These are phyloP conservation scores for Hymenoscyphus fructigenus DNA, from an alignment of 2,329 filamentous ascomycete species.

Conservation along the genomic window DNA sequence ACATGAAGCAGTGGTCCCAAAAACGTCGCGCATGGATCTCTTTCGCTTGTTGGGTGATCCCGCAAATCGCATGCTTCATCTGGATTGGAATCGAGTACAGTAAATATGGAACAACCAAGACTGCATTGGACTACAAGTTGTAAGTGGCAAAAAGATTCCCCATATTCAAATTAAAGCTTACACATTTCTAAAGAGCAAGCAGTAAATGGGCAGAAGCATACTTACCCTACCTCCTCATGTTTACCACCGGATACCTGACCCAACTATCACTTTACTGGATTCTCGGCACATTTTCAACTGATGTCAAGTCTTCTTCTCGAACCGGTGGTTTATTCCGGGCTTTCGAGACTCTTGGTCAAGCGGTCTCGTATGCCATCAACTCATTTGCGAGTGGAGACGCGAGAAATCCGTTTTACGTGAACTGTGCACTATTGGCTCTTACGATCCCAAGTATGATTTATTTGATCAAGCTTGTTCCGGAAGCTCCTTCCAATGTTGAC, in stretches of 20 bases:
- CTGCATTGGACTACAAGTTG: slow-evolving; percentile 19
- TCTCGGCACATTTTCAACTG: slow-evolving; percentile 39
- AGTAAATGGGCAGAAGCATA: slow-evolving; percentile 23
- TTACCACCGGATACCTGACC: slow-evolving; percentile 22
- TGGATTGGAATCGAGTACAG: slow-evolving; percentile 33
- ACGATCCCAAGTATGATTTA: slow-evolving; percentile 19
- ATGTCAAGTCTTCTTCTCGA: slow-evolving; percentile 41
- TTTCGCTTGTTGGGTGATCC: slow-evolving; percentile 34
- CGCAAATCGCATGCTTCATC: slow-evolving; percentile 35
- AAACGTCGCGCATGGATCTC: slow-evolving; percentile 33
- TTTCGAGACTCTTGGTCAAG: slow-evolving; percentile 45
- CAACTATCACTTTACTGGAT: slow-evolving; percentile 39
- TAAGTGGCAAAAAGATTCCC: too few relatives aligned
- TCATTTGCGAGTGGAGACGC: slow-evolving; percentile 23
- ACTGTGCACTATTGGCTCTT: slow-evolving; percentile 17
- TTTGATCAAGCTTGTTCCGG: slow-evolving; percentile 19
- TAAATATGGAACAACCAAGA: slow-evolving; percentile 19
- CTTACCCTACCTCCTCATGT: slow-evolving; percentile 23
- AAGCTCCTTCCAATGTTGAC: slow-evolving; percentile 11
- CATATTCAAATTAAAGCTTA: background rate
- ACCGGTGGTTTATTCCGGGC: slow-evolving; percentile 48
- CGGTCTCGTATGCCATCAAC: slow-evolving; percentile 36
- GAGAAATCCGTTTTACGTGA: slow-evolving; percentile 22
- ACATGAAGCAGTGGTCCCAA: slow-evolving; percentile 35
- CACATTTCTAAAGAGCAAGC: background rate